Base-by-base conservation (phyloP, 1,284 basidiomycete genomes). In the Papiliotrema nemorosa region DNA sequence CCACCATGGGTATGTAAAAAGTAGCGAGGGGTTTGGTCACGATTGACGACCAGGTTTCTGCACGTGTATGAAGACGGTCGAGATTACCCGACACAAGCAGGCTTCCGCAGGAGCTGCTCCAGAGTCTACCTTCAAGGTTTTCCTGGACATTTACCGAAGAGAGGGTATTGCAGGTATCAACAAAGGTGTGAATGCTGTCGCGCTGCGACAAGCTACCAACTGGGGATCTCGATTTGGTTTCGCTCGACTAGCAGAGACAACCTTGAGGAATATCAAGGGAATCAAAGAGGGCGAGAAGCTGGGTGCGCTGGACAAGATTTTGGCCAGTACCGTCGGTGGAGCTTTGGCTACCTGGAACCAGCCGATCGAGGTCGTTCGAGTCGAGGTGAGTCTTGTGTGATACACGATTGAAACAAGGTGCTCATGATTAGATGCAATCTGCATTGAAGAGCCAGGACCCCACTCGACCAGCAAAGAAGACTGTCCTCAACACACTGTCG, bases 211-310 rank as follows among this genome's bases (percentile, higher is more conserved):
- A 76, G 93, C 90, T 74, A 99, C 96, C 45, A 99, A 98, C 79
- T 99, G 96, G 96, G 96, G 96, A 59, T 93, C 90, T 58, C 86
- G 93, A 86, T 90, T 98, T 84, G 94, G 94, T 66, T 92, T 99
- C 70, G 90, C 96, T 47, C 88, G 96, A 62, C 78, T 98, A 26
- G 90, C 91, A 41, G 96, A 99, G 77, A 77, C 78, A 41, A 78
- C 78, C 34, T 89, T 99, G 67, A 84, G 90, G 47, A 84, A 82
- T 54, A 70, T 86, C 50, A 82, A 83, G 52, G 66, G 68, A 12
- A 57, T 79, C 50, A 62, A 66, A 33, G 87, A 91, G 58, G 42
- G 42, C 7, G 49, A 50, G 49, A 50, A 44, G 42, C 36, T 94
- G 42, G 78, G 82, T 54, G 82, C 90, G 12, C 31, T 82, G 16